These are phyloP conservation scores for Paraphoma chrysanthemicola DNA, from an alignment of 2,329 filamentous ascomycete species.

Conservation along the genomic window DNA sequence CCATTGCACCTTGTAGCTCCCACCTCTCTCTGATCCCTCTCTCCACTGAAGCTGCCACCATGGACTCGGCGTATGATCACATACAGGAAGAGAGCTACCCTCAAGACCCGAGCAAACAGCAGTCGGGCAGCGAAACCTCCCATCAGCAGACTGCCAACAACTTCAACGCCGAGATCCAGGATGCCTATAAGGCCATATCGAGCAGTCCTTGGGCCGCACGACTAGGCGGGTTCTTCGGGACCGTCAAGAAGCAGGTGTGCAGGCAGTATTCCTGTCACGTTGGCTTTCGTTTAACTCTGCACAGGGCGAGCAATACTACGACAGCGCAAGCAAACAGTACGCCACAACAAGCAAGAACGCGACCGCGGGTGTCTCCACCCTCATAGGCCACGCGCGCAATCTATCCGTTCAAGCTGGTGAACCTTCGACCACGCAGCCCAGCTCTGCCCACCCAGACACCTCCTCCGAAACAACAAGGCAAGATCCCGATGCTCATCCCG, in stretches of 20 bases:
- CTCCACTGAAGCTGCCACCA: constrained; percentile 47
- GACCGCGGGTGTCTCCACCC: constrained; percentile 76
- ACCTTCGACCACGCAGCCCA: constrained; percentile 5
- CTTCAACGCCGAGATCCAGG: constrained; percentile 88
- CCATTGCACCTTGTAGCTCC: neutral
- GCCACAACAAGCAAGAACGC: constrained; percentile 81
- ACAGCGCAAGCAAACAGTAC: constrained; percentile 83
- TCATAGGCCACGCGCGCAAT: constrained; percentile 76
- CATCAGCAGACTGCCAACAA: constrained; percentile 50
- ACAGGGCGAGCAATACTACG: constrained; percentile 85
- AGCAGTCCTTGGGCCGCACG: constrained; percentile 88
- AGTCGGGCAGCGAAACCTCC: constrained; percentile 53
- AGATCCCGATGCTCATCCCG: constrained; percentile 41
- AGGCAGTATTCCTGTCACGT: neutral
- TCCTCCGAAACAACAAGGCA: constrained; percentile 23
- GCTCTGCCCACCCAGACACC: constrained; percentile 16
- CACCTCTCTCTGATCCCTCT: no score
- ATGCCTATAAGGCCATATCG: constrained; percentile 93
- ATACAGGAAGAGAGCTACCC: constrained; percentile 80
- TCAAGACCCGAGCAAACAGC: constrained; percentile 57
- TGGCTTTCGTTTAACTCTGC: constrained; percentile 1
- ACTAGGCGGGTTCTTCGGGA: constrained; percentile 87
- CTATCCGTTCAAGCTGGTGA: constrained; percentile 64
- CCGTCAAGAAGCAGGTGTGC: constrained; percentile 87
- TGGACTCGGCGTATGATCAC: constrained; percentile 98